phyloP scores from a whole-genome alignment of 768 basidiomycete species.

The Leccinum incarnatum region DNA sequence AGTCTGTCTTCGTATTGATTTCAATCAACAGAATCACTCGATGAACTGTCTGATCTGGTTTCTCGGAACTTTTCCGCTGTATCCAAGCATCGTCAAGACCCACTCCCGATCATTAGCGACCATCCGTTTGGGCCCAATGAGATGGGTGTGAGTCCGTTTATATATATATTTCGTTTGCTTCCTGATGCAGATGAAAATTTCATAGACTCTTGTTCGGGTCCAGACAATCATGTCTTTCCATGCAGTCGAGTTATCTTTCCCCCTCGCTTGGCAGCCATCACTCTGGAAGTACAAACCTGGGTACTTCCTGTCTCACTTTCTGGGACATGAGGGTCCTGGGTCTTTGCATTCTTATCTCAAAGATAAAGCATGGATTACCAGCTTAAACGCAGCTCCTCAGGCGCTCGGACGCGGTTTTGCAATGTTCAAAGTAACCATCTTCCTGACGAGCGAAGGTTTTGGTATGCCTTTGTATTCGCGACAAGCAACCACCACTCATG shows the following conservation, averaged over 20 bases:
- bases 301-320: conserved; percentile 71
- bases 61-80: conserved; percentile 72
- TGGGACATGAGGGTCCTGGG: conserved; percentile 92
- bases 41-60: conserved; percentile 62
- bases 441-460: conserved; percentile 84
- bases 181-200: conserved; percentile 1
- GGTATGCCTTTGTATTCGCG: conserved; percentile 45
- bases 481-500: conserved; percentile 4
- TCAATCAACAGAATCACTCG: conserved; percentile 59
- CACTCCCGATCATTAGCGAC: conserved; percentile 62
- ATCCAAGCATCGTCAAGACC: conserved; percentile 56
- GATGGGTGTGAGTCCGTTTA: conserved; percentile 56
- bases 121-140: conserved; percentile 74
- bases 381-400: conserved; percentile 67
- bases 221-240: conserved; percentile 89
- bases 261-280: conserved; percentile 68
- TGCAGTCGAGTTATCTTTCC: conserved; percentile 78
- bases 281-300: conserved; percentile 79
- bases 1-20: neutral
- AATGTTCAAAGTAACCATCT: conserved; percentile 80
- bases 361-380: conserved; percentile 81
- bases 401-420: conserved; percentile 79
- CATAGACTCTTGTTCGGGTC: conserved; percentile 74
- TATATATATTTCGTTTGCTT: conserved; percentile 12
- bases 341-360: conserved; percentile 91